phyloP scores from a whole-genome alignment of 345 rosid genomes.

The Luvunga scandens region DNA sequence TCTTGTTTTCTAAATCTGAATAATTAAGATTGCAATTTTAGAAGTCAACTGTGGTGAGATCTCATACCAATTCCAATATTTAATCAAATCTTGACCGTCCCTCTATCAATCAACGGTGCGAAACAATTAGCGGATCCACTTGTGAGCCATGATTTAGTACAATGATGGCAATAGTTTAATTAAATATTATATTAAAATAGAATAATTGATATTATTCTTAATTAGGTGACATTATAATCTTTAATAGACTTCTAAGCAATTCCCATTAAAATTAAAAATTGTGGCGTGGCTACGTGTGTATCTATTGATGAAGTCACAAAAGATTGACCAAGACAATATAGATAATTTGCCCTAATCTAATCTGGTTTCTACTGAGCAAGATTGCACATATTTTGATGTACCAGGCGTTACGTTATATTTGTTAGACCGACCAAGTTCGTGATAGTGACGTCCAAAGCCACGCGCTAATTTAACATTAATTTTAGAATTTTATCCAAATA shows the following conservation, averaged over 20 bases:
- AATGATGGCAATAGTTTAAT: not conserved
- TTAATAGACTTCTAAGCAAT: not conserved
- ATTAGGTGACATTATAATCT: not conserved
- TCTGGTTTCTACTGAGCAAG: not conserved
- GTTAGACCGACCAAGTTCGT: not conserved
- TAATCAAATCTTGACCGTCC: not conserved
- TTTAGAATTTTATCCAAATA: too few relatives aligned
- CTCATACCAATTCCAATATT: too few relatives aligned
- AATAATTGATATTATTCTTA: not conserved
- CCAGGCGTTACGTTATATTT: accelerated
- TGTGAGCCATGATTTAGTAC: too few relatives aligned
- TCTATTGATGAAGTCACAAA: not conserved
- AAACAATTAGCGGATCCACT: not conserved
- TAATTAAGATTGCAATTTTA: not conserved
- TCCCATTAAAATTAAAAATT: not conserved
- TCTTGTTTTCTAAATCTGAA: not conserved
- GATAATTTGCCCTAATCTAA: not conserved
- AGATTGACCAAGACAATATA: not conserved
- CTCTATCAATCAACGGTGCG: not conserved
- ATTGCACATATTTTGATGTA: not conserved
- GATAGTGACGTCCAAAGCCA: too few relatives aligned
- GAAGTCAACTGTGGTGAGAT: not conserved
- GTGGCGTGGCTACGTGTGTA: not conserved
- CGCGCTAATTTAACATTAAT: too few relatives aligned
- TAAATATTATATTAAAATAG: not conserved